A percentile compares a stretch with the other conserved stretches of the same genome.
These are phyloP conservation scores for Ogataea ganodermae DNA, from an alignment of 805 yeast species.

Conservation along the genomic window DNA sequence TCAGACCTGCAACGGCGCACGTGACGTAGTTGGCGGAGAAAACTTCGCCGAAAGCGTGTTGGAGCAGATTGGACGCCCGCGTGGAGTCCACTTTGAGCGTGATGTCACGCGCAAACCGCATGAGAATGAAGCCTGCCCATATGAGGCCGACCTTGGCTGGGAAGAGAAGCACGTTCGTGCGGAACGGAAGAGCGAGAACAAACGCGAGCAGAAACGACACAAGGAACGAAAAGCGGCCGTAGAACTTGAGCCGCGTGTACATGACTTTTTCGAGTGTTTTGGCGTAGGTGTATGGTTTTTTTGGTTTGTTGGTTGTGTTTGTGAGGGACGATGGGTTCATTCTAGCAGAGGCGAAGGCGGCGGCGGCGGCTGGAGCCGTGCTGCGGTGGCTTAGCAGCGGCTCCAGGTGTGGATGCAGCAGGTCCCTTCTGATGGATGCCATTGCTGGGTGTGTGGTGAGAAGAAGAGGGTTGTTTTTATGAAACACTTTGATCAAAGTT, in stretches of 20 bases:
- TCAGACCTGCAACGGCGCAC: constrained; percentile 20
- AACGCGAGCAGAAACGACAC: constrained; percentile 24
- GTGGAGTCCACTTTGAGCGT: constrained; percentile 30
- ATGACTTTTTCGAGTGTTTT: constrained; percentile 27
- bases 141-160: constrained; percentile 30
- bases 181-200: constrained; percentile 25
- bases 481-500: not conserved
- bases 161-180: constrained; percentile 21
- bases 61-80: constrained; percentile 26
- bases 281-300: constrained; percentile 26
- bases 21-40: constrained; percentile 28
- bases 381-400: constrained; percentile 1
- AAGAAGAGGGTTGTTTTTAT: not conserved
- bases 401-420: not conserved
- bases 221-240: constrained; percentile 29
- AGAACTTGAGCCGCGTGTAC: constrained; percentile 32
- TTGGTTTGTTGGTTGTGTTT: constrained; percentile 8
- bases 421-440: not conserved
- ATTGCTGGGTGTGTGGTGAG: not conserved
- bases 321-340: not conserved
- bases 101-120: constrained; percentile 33
- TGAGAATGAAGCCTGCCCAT: constrained; percentile 32
- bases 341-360: not conserved
- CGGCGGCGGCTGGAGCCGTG: not conserved
- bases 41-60: constrained; percentile 29